Evolutionary conservation across 2,329 filamentous ascomycete genomes (phyloP), one percentile per base, ranked within the genome.

Genomic region (Pseudogymnoascus sp.): DNA sequence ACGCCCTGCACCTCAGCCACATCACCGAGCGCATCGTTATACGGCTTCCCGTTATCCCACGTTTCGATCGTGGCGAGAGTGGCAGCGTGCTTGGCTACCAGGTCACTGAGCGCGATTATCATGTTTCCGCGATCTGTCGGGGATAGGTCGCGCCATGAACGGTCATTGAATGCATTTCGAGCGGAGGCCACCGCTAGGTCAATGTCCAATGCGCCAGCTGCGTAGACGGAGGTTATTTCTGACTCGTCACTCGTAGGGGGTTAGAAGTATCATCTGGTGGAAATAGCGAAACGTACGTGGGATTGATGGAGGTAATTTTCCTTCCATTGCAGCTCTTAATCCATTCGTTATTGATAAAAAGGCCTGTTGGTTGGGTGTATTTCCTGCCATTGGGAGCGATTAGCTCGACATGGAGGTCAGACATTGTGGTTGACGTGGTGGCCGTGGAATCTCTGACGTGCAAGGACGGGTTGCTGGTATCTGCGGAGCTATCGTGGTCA

Each of bases 321-420:
- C 86, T 80, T 46, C 83, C 86, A 10, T 82, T 82, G 73, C 82
- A 85, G 63, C 86, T 84, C 70, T 84, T 80, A 62, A 91, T 85
- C 73, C 90, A 93, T 73, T 91, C 87, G 68, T 93, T 92, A 78
- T 90, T 89, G 77, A 93, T 91, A 76, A 92, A 93, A 8, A 93
- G 81, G 16, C 90, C 90, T 53, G 84, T 80, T 2, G 89, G 89
- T 77, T 91, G 88, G 12, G 76, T 79, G 76, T 90, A 93, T 69
- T 84, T 86, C 74, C 78, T 81, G 69, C 89, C 89, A 75, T 93
- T 93, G 4, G 90, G 90, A 60, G 90, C 89, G 7, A 82, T 89
- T 64, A 93, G 81, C 70, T 90, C 81, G 61, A 85, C 76, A 7
- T 66, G 60, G 28, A 83, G 76, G 63, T 78, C 78, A 28, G 79